Evolutionary conservation across 805 yeast species (phyloP).

Genomic region (Barnettozyma populi): DNA sequence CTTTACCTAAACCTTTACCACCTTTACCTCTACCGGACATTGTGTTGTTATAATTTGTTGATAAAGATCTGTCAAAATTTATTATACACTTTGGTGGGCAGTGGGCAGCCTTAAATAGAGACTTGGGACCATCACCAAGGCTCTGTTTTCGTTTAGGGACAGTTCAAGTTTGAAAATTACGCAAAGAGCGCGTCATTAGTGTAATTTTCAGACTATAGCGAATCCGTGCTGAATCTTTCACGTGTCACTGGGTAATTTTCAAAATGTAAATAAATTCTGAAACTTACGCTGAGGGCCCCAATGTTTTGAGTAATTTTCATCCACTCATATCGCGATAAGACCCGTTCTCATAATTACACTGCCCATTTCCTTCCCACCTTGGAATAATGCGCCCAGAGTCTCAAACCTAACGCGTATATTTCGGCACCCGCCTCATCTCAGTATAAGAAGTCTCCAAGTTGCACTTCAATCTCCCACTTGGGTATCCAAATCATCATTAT

Average conservation of each 20-base stretch:
- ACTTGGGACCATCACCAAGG: neutral
- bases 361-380: neutral
- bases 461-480: neutral
- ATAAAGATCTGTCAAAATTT: neutral
- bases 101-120: conserved; percentile 1
- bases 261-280: conserved; percentile 5
- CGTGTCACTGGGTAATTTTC: neutral
- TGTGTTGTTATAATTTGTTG: conserved; percentile 28
- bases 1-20: conserved; percentile 99
- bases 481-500: conserved; percentile 13
- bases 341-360: neutral
- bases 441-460: neutral
- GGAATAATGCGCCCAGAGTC: neutral
- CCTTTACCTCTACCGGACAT: conserved; percentile 99
- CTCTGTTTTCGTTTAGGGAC: neutral
- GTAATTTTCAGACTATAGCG: neutral
- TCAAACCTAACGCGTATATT: neutral
- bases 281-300: conserved; percentile 3
- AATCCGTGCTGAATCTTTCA: neutral
- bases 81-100: neutral
- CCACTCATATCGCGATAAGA: conserved; percentile 6
- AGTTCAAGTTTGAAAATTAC: neutral
- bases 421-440: neutral
- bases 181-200: neutral
- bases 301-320: conserved; percentile 18